phyloP scores from a whole-genome alignment of 345 rosid species.

The Isatis tinctoria region DNA sequence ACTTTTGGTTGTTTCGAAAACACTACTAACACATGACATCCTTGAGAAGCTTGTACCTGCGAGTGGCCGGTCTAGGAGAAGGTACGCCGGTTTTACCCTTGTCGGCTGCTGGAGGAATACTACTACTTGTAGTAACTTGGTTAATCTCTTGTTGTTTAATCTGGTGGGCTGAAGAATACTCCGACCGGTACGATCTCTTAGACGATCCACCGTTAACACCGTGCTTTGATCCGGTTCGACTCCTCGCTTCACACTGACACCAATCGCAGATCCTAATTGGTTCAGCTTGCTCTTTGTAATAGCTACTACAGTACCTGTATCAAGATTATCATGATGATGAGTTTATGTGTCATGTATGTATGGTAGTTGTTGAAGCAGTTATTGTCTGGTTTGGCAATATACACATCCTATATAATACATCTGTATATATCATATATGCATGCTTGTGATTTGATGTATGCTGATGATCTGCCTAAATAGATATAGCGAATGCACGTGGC shows the following conservation, averaged over 20 bases:
- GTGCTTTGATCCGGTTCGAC: constrained; percentile 33
- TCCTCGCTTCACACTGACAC: constrained; percentile 71
- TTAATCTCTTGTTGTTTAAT: constrained; percentile 50
- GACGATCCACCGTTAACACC: constrained; percentile 31
- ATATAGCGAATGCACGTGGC: constrained; percentile 27
- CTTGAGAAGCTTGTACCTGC: constrained; percentile 99
- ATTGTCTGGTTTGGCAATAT: constrained; percentile 9
- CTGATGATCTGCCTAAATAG: constrained; percentile 3
- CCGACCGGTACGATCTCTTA: constrained; percentile 48
- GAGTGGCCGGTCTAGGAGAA: constrained; percentile 73
- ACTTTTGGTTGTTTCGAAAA: background rate
- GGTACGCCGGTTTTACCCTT: constrained; percentile 61
- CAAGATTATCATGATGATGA: constrained; percentile 4
- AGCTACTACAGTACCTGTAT: constrained; percentile 86
- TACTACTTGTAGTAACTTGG: constrained; percentile 9
- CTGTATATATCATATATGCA: constrained; percentile 3
- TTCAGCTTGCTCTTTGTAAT: constrained; percentile 59
- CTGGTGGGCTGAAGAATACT: constrained; percentile 53
- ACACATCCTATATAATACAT: background rate
- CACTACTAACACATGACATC: constrained; percentile 80
- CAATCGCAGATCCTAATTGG: constrained; percentile 78
- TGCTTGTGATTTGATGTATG: constrained; percentile 24
- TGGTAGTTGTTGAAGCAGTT: constrained; percentile 17
- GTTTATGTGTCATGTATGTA: background rate
- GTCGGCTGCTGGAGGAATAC: constrained; percentile 30